phyloP scores from a whole-genome alignment of 2,329 filamentous ascomycete genomes.

The Calycina herbarum region DNA sequence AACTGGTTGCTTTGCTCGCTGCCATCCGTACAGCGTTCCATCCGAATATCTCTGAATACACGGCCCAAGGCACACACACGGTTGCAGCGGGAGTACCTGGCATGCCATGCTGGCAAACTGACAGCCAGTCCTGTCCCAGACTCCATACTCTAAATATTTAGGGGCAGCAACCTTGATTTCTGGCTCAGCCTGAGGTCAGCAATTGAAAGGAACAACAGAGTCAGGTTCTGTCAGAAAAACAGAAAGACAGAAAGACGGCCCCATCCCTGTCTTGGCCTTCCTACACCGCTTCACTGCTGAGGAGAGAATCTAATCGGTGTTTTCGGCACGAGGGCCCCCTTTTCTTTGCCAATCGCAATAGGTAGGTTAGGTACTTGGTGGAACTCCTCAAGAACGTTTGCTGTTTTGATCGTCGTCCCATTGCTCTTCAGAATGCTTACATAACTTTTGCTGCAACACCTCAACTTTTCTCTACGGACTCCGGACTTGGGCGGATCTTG shows the following conservation, averaged over 20 bases:
- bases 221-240: background rate
- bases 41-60: background rate
- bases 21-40: background rate
- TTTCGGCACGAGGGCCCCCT: too few species aligned
- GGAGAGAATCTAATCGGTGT: too few species aligned
- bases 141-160: background rate
- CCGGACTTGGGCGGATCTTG: background rate
- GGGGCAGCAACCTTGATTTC: background rate
- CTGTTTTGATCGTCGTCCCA: background rate
- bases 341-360: background rate
- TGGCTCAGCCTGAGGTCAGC: background rate
- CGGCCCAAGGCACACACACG: background rate
- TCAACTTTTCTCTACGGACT: background rate
- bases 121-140: background rate
- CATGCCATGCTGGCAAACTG: background rate
- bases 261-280: background rate
- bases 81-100: constrained; percentile 12
- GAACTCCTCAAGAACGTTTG: background rate
- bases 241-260: background rate
- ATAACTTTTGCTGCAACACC: background rate
- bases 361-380: too few species aligned
- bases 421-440: background rate
- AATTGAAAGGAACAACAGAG: background rate
- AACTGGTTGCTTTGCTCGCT: background rate
- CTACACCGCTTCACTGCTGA: constrained; percentile 1